Percentiles rank a stretch among this genome's conserved stretches.
phyloP scores from a whole-genome alignment of 2,329 filamentous ascomycete species.

The Aspergillus melleus region DNA sequence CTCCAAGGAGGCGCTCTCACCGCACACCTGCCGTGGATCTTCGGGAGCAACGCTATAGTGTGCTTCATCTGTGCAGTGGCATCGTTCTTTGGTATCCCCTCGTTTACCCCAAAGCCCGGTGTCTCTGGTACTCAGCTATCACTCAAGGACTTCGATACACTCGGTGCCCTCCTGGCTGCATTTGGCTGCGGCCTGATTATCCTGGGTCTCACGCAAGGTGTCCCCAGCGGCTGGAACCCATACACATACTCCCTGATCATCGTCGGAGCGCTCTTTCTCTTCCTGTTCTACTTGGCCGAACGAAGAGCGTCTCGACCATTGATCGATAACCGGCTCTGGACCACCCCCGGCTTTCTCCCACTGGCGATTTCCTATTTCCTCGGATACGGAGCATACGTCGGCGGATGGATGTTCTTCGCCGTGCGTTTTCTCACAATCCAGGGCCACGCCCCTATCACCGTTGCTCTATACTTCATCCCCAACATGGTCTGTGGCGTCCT shows the following conservation, averaged over 20 bases:
- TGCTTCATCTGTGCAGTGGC: slow-evolving; percentile 24
- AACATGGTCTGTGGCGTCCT: slow-evolving; percentile 3
- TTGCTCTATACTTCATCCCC: slow-evolving; percentile 38
- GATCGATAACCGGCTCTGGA: slow-evolving; percentile 44
- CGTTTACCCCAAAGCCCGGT: background rate
- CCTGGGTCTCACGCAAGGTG: slow-evolving; percentile 55
- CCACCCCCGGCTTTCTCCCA: slow-evolving; percentile 37
- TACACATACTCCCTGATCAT: slow-evolving; percentile 51
- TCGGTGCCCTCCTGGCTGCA: background rate
- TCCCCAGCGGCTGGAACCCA: slow-evolving; percentile 47
- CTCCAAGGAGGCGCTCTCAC: slow-evolving; percentile 43
- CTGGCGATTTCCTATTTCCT: slow-evolving; percentile 44
- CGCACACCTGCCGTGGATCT: slow-evolving; percentile 40
- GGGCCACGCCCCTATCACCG: slow-evolving; percentile 35
- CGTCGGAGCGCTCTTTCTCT: slow-evolving; percentile 45
- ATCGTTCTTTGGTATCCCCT: background rate
- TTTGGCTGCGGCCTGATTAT: slow-evolving; percentile 42
- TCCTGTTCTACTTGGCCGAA: slow-evolving; percentile 49
- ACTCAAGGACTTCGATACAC: background rate
- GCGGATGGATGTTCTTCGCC: slow-evolving; percentile 37
- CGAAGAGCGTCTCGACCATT: slow-evolving; percentile 43
- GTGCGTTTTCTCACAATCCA: slow-evolving; percentile 36
- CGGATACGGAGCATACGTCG: slow-evolving; percentile 43
- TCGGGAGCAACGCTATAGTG: slow-evolving; percentile 41
- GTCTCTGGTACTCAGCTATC: background rate